These are phyloP conservation scores for Lactarius evosmus DNA, from an alignment of 768 basidiomycete species.

Conservation along the genomic window DNA sequence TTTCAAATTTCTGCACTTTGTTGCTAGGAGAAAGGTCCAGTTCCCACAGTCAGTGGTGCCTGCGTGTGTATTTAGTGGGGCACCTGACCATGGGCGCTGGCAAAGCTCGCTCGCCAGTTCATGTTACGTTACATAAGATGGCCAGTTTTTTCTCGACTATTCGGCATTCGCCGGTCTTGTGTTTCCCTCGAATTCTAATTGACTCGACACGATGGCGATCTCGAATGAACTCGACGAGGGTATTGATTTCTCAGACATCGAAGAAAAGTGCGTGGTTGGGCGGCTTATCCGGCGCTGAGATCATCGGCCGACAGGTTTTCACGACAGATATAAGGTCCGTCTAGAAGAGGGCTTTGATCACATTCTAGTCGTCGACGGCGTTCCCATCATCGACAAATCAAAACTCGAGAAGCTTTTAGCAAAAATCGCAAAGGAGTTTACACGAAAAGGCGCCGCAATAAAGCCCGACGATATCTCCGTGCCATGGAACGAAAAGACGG, in stretches of 20 bases:
- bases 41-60: neutral
- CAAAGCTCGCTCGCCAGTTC: too few relatives aligned
- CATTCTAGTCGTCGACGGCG: conserved; percentile 87
- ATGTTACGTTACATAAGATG: neutral
- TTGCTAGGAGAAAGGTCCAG: neutral
- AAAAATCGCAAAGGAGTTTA: conserved; percentile 82
- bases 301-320: neutral
- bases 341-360: conserved; percentile 88
- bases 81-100: too few relatives aligned
- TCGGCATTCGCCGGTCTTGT: neutral
- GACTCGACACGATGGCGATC: conserved; percentile 19
- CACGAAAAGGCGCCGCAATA: conserved; percentile 72
- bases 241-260: conserved; percentile 28
- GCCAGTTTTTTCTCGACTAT: neutral
- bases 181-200: too few relatives aligned
- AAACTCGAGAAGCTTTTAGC: conserved; percentile 79
- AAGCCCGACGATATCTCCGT: conserved; percentile 76
- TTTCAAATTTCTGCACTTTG: neutral
- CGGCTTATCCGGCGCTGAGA: neutral
- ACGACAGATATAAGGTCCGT: conserved; percentile 73
- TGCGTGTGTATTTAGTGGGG: too few relatives aligned
- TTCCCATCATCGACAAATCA: conserved; percentile 83
- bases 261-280: conserved; percentile 24
- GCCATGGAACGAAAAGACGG: conserved; percentile 81
- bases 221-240: conserved; percentile 18